Evolutionary conservation across 2,329 filamentous ascomycete genomes (phyloP).

Genomic region (Penicillium sp.): DNA sequence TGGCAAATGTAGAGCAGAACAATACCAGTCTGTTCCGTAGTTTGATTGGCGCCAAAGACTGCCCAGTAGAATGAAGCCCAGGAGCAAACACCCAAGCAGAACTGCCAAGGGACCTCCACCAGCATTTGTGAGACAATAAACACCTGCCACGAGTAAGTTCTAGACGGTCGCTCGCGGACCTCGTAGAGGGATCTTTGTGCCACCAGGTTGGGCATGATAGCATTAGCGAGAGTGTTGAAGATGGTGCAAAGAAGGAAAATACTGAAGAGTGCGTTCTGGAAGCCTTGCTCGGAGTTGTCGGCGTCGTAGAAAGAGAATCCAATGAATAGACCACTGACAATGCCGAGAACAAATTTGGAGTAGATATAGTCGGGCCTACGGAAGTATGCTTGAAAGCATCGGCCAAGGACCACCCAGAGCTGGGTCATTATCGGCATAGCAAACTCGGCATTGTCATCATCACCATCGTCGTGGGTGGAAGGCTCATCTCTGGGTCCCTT

Average conservation of each 20-base stretch:
- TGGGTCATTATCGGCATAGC: slow-evolving; percentile 71
- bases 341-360: slow-evolving; percentile 70
- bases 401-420: slow-evolving; percentile 63
- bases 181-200: slow-evolving; percentile 78
- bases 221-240: slow-evolving; percentile 53
- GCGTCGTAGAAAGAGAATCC: slow-evolving; percentile 77
- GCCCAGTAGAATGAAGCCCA: slow-evolving; percentile 25
- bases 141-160: slow-evolving; percentile 78
- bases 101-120: slow-evolving; percentile 82
- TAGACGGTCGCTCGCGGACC: slow-evolving; percentile 76
- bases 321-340: slow-evolving; percentile 67
- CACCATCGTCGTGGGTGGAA: slow-evolving; percentile 41
- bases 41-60: slow-evolving; percentile 15
- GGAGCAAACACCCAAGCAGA: slow-evolving; percentile 19
- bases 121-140: slow-evolving; percentile 80
- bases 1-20: slow-evolving; percentile 24
- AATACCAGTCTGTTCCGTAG: slow-evolving; percentile 12
- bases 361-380: slow-evolving; percentile 82
- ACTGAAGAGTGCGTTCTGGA: slow-evolving; percentile 82
- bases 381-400: slow-evolving; percentile 89
- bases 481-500: not conserved
- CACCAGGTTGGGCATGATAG: slow-evolving; percentile 75
- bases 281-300: slow-evolving; percentile 69
- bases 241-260: slow-evolving; percentile 70
- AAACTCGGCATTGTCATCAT: slow-evolving; percentile 67